Conservation (phyloP, 495 filamentous ascomycete species). For the Stereocaulon alpinum region DNA sequence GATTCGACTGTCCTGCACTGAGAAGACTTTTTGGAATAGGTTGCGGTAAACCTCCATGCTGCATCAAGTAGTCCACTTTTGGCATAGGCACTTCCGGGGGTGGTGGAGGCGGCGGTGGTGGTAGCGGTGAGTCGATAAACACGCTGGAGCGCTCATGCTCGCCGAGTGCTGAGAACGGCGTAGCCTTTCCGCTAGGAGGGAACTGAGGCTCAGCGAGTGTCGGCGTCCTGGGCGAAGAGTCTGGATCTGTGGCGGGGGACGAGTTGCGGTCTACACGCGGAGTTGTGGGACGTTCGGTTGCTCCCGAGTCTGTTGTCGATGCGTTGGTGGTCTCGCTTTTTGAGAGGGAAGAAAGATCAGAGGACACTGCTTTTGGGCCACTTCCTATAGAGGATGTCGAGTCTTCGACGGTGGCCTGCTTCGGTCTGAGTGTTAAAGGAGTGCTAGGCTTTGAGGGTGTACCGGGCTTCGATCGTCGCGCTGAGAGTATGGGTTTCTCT, state of each 20-base stretch:
- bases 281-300: constrained; percentile 42
- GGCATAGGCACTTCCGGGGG: constrained; percentile 64
- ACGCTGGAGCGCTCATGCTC: constrained; percentile 14
- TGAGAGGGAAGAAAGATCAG: constrained; percentile 14
- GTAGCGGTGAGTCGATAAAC: constrained; percentile 35
- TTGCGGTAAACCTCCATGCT: constrained; percentile 66
- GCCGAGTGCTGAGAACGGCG: constrained; percentile 13
- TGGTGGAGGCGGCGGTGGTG: constrained; percentile 73
- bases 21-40: constrained; percentile 59
- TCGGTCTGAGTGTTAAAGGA: constrained; percentile 29
- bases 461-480: constrained; percentile 24
- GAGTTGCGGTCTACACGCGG: constrained; percentile 17
- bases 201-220: constrained; percentile 40
- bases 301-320: constrained; percentile 49
- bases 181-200: constrained; percentile 26
- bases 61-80: constrained; percentile 79
- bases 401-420: constrained; percentile 32
- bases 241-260: constrained; percentile 27
- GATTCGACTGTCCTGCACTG: constrained; percentile 33
- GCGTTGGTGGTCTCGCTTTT: constrained; percentile 30
- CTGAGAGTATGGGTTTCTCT: constrained; percentile 7
- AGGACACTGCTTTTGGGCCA: constrained; percentile 15
- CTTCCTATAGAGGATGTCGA: constrained; percentile 12
- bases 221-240: constrained; percentile 49
- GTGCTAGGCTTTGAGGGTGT: constrained; percentile 36